Evolutionary conservation across 2,329 filamentous ascomycete species (phyloP), one percentile per base, ranked within the genome.

Genomic region (Venturia carpophila): DNA sequence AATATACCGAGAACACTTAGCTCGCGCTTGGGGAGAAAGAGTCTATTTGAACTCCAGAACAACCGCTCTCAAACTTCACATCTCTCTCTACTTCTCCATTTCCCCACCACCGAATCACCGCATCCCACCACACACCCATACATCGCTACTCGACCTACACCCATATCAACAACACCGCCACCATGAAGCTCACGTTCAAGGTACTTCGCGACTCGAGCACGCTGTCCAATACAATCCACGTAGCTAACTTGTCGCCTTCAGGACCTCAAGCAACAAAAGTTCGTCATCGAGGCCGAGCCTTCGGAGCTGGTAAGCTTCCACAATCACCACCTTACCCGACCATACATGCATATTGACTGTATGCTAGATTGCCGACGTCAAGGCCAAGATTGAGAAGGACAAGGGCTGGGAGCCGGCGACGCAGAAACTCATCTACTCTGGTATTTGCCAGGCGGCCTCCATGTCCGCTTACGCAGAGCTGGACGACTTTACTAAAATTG

Each of bases 201-300:
- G 85, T 87, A 61, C 41, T 49, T 43, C 11, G 1, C 1, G 15
- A 21, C 42, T 39, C 47, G 13, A 24, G 45, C 10, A 56, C 27
- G 11, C 43, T 27, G n/a, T 30, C 27, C 17, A 37, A 64, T 27
- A 58, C 41, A 71, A 2, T 56, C 21, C 30, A n/a, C 30, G 37
- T 24, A 21, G 67, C 73, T 67, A 42, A 61, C 56, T 34, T 43
- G 60, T 67, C 60, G 60, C 70, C 63, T n/a, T 10, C 72, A 97
- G 92, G 94, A 99, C 82, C 84, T 99, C 74, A 97, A 97, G 83
- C 94, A 97, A 79, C 90, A 97, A 78, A 97, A 97, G 83, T 99
- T 99, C 80, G 87, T 88, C 74, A 89, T 99, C 82, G 93, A 97
- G 71, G 91, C 92, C 74, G 92, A 97, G 78, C 91, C 92, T 69